Conservation (phyloP, 306 rosid genomes). For the Glycine latifolia region DNA sequence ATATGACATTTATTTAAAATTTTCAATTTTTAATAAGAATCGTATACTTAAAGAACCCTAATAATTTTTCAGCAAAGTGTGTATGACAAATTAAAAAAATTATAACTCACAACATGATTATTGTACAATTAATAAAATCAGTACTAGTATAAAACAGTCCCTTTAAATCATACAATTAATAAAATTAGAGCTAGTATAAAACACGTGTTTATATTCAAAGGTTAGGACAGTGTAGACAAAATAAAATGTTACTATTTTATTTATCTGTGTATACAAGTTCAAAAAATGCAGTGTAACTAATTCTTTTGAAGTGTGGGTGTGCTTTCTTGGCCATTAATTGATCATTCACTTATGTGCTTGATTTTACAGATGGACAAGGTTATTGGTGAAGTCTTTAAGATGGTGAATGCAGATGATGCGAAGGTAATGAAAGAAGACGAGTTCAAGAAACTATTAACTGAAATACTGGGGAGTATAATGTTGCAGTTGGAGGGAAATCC, state of each 20-base stretch:
- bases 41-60: too few relatives aligned
- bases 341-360: neutral
- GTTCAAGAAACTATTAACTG: conserved; percentile 76
- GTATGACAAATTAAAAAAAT: neutral
- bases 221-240: too few relatives aligned
- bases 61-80: too few relatives aligned
- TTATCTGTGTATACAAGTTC: too few relatives aligned
- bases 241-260: too few relatives aligned
- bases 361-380: conserved; percentile 78
- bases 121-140: too few relatives aligned
- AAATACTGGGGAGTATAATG: conserved; percentile 76
- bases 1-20: too few relatives aligned
- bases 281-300: too few relatives aligned
- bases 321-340: neutral
- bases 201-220: neutral
- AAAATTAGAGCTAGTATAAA: neutral
- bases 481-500: conserved; percentile 80
- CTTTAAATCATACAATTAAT: neutral
- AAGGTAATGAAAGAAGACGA: conserved; percentile 80
- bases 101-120: too few relatives aligned
- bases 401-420: conserved; percentile 69
- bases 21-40: too few relatives aligned
- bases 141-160: too few relatives aligned
- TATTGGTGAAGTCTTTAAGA: conserved; percentile 58
- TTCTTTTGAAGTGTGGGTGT: neutral